A percentile compares a stretch with the other conserved stretches of the same genome.
Evolutionary conservation across 192 early-diverging fungal genomes (phyloP).

Genomic region (Phlyctochytrium planicorne): DNA sequence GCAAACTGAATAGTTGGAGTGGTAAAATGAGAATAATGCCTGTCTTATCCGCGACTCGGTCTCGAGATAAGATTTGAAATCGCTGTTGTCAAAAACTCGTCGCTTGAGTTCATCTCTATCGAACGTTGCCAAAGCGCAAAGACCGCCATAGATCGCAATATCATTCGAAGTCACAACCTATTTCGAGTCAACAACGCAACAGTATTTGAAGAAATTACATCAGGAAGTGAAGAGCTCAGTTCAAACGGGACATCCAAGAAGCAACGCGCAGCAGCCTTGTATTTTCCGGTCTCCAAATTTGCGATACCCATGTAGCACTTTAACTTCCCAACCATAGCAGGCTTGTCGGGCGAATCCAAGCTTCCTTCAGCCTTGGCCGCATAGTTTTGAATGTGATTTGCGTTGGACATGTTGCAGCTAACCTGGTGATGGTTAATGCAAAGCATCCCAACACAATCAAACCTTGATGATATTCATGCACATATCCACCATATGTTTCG

Average conservation of each 20-base stretch:
- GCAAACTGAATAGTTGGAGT: constrained; percentile 70
- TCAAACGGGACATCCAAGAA: constrained; percentile 62
- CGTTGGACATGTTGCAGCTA: constrained; percentile 68
- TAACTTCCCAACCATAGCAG: constrained; percentile 56
- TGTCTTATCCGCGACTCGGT: constrained; percentile 77
- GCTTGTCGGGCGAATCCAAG: constrained; percentile 63
- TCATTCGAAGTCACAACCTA: constrained; percentile 73
- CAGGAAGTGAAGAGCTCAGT: background rate
- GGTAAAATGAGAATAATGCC: constrained; percentile 69
- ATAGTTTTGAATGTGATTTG: constrained; percentile 66
- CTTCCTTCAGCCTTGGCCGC: constrained; percentile 69
- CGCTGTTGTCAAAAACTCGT: constrained; percentile 68
- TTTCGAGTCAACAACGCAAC: constrained; percentile 36
- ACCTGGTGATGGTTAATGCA: constrained; percentile 44
- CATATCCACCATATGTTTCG: constrained; percentile 78
- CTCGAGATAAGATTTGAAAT: constrained; percentile 78
- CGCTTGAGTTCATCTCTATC: constrained; percentile 68
- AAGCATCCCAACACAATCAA: background rate
- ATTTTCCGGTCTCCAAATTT: constrained; percentile 58
- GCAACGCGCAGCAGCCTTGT: constrained; percentile 55
- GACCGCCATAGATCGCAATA: constrained; percentile 75
- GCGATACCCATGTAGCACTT: constrained; percentile 66
- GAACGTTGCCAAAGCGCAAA: constrained; percentile 78
- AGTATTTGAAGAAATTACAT: constrained; percentile 22
- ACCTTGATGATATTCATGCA: constrained; percentile 80